Percentiles rank a stretch among this genome's conserved stretches.
These are phyloP conservation scores for Metschnikowia kunwiensis DNA, from an alignment of 805 yeast genomes.

Conservation along the genomic window DNA sequence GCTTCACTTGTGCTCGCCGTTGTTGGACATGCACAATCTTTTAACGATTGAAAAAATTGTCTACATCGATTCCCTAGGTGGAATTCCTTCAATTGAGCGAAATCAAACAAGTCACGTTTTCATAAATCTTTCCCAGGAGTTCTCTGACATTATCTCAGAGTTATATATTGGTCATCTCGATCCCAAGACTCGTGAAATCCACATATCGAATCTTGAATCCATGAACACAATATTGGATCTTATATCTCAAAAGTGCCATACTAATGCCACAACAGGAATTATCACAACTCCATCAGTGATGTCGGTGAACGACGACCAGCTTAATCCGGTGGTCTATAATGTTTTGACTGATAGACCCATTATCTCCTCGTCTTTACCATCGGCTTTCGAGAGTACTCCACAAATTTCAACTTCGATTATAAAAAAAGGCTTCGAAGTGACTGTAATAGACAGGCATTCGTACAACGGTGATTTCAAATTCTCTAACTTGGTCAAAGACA, in stretches of 20 bases:
- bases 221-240: conserved; percentile 55
- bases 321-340: conserved; percentile 88
- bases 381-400: conserved; percentile 51
- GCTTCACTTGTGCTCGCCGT: conserved; percentile 23
- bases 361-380: conserved; percentile 87
- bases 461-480: conserved; percentile 38
- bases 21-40: conserved; percentile 28
- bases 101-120: conserved; percentile 81
- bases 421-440: conserved; percentile 68
- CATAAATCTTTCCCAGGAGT: conserved; percentile 82
- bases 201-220: conserved; percentile 61
- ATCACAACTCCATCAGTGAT: conserved; percentile 84
- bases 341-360: conserved; percentile 88
- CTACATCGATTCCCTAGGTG: conserved; percentile 79
- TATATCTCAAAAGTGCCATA: conserved; percentile 42
- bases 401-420: conserved; percentile 72
- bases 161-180: conserved; percentile 54
- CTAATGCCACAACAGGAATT: conserved; percentile 64
- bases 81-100: conserved; percentile 85
- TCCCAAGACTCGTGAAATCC: conserved; percentile 48
- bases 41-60: conserved; percentile 77
- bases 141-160: conserved; percentile 60
- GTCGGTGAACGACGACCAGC: conserved; percentile 45
- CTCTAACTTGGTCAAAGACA: conserved; percentile 33
- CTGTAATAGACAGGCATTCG: conserved; percentile 33